Percentiles rank a stretch among this genome's conserved stretches.
Conservation (phyloP, 1,139 yeast species). For the Yamadazyma siamensis region DNA sequence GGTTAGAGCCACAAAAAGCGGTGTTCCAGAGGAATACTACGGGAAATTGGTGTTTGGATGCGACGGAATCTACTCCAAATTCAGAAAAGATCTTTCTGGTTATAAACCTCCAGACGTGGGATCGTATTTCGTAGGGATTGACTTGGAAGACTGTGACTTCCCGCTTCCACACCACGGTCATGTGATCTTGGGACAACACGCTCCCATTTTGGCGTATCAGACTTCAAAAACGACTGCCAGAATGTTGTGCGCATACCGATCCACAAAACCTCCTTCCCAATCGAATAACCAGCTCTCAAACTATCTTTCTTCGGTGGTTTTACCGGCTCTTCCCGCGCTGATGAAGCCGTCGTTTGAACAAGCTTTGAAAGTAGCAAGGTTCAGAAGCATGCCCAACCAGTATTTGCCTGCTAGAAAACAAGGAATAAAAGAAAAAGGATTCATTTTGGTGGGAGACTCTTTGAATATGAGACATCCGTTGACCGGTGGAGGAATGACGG, state of each 20-base stretch:
- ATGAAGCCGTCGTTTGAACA: constrained; percentile 63
- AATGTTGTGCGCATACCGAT: constrained; percentile 83
- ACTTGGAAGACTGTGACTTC: constrained; percentile 64
- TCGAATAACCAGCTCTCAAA: constrained; percentile 54
- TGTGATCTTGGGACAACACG: constrained; percentile 80
- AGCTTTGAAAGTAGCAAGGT: constrained; percentile 42
- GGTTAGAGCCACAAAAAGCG: constrained; percentile 43
- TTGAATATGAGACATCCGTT: constrained; percentile 97
- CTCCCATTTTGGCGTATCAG: constrained; percentile 87
- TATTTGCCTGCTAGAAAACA: constrained; percentile 72
- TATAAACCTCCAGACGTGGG: constrained; percentile 63
- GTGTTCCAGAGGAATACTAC: constrained; percentile 27
- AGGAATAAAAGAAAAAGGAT: constrained; percentile 64
- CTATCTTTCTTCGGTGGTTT: constrained; percentile 59
- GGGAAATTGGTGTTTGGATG: constrained; percentile 74
- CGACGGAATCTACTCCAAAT: constrained; percentile 94
- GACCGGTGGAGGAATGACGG: constrained; percentile 99
- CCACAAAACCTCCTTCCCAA: constrained; percentile 68
- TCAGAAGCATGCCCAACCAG: constrained; percentile 92
- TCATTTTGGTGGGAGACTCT: constrained; percentile 87
- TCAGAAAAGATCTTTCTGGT: constrained; percentile 68
- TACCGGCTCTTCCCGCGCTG: constrained; percentile 64
- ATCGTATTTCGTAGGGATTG: constrained; percentile 85
- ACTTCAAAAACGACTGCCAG: constrained; percentile 81
- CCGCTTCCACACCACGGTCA: constrained; percentile 83